Base-by-base conservation (phyloP, 768 basidiomycete species). In the Macrolepiota albuminosa region DNA sequence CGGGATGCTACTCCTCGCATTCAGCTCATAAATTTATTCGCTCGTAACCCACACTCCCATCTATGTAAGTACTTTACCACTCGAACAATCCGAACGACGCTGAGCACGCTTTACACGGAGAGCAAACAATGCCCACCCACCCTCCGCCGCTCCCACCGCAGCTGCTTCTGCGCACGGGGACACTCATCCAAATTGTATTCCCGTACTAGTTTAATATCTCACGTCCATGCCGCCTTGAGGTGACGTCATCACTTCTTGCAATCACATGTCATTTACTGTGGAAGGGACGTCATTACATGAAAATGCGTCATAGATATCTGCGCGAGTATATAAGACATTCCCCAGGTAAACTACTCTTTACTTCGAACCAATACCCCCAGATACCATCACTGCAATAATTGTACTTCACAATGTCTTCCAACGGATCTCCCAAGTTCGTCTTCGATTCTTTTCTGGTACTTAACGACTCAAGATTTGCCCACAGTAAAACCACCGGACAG, bases 401-500 rank as follows among this genome's bases (percentile, higher is more conserved):
- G 45, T 8, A 43, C 55, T n/a, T 47, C 33, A 57, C n/a, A 33
- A 68, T 68, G 67, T 63, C 67, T 37, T 47, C 65, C 50, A 61
- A 51, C 55, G 62, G 59, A 48, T 61, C 62, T 37, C 67, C 67
- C 61, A 64, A 63, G 67, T 68, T 62, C 24, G 59, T 53, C 21
- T 29, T 11, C 43, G 2, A 21, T 14, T n/a, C 10, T 21, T 34
- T 26, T 18, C 26, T 40, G 43, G 10, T 6, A 1, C 14, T 33
- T 51, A 2, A 1, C 0, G 39, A 16, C 21, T 60, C 2, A 60
- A 13, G 34, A 8, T 3, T 29, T 8, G 7, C 2, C 29, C 51
- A 43, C 58, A 80, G 77, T 68, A 79, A 79, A 66, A 69, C 72
- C 61, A 63, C 72, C 29, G 80, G 80, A 60, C 76, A 78, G 68